A percentile compares a stretch with the other conserved stretches of the same genome.
phyloP scores from a whole-genome alignment of 2,329 filamentous ascomycete genomes.

The Onygenales sp. region DNA sequence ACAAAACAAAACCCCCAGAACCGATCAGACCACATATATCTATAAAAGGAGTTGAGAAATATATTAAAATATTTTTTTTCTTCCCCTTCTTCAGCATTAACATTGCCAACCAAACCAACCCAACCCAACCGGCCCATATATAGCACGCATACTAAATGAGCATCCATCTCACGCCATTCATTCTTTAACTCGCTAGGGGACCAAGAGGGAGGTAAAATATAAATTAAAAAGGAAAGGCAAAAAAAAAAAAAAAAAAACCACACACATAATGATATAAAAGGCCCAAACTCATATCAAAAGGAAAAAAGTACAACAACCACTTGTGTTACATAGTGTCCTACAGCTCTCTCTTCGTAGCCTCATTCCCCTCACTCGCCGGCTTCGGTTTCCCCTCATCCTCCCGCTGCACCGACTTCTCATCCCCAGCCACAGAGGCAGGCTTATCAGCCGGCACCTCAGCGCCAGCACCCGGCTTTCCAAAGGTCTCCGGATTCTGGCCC shows the following conservation, averaged over 20 bases:
- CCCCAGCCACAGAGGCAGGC: conserved; percentile 31
- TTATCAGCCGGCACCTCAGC: conserved; percentile 22
- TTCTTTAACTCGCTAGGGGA: background rate
- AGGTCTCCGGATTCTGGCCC: conserved; percentile 49
- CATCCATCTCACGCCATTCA: background rate
- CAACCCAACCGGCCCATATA: background rate
- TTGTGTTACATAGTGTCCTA: background rate
- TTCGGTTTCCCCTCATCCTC: conserved; percentile 30
- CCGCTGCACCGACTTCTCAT: conserved; percentile 28
- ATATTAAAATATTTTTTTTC: too few species aligned
- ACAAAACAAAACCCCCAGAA: too few species aligned
- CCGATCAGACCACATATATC: too few species aligned
- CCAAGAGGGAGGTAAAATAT: too few species aligned
- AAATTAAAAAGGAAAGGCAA: background rate
- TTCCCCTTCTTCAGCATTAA: too few species aligned
- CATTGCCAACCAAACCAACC: too few species aligned
- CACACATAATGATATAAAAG: conserved; percentile 7
- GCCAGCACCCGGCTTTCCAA: conserved; percentile 28
- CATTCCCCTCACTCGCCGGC: conserved; percentile 39
- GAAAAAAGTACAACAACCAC: conserved; percentile 3
- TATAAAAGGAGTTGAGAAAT: too few species aligned
- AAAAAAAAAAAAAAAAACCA: conserved; percentile 7
- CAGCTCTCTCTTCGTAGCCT: conserved; percentile 30
- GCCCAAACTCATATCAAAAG: conserved; percentile 1
- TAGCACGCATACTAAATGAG: background rate